phyloP scores from a whole-genome alignment of 1,284 basidiomycete species.

The Abortiporus biennis region DNA sequence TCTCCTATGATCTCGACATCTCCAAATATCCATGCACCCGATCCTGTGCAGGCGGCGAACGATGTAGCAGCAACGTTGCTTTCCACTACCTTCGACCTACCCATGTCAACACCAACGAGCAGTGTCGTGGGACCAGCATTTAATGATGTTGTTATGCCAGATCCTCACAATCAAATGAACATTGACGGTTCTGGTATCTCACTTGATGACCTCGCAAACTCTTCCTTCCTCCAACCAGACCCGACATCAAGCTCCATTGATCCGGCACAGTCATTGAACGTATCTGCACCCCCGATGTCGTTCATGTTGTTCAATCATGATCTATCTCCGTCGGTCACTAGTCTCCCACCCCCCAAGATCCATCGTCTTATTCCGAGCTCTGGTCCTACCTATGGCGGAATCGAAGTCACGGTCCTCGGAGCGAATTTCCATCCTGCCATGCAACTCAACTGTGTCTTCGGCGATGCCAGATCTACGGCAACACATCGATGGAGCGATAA shows the following conservation, averaged over 20 bases:
- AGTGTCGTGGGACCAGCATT: constrained; percentile 11
- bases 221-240: constrained; percentile 11
- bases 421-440: constrained; percentile 77
- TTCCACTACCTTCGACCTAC: constrained; percentile 17
- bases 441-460: constrained; percentile 80
- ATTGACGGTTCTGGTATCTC: constrained; percentile 12
- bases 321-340: constrained; percentile 35
- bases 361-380: constrained; percentile 86
- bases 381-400: constrained; percentile 90
- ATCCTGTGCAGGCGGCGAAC: constrained; percentile 9
- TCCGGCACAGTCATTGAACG: constrained; percentile 17
- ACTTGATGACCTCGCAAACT: constrained; percentile 13
- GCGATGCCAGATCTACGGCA: constrained; percentile 74
- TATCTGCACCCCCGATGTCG: constrained; percentile 28
- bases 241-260: constrained; percentile 18
- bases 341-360: constrained; percentile 58
- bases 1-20: constrained; percentile 17
- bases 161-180: constrained; percentile 10
- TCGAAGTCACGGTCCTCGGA: constrained; percentile 92
- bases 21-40: constrained; percentile 16
- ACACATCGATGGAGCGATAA: constrained; percentile 93
- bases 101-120: constrained; percentile 4
- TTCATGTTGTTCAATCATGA: constrained; percentile 57
- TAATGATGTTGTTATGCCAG: constrained; percentile 23
- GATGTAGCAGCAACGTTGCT: constrained; percentile 9